Evolutionary conservation across 371 early-diverging fungal species (phyloP), one percentile per base, ranked within the genome.

Genomic region (Thermomucor indicae-seudaticae): DNA sequence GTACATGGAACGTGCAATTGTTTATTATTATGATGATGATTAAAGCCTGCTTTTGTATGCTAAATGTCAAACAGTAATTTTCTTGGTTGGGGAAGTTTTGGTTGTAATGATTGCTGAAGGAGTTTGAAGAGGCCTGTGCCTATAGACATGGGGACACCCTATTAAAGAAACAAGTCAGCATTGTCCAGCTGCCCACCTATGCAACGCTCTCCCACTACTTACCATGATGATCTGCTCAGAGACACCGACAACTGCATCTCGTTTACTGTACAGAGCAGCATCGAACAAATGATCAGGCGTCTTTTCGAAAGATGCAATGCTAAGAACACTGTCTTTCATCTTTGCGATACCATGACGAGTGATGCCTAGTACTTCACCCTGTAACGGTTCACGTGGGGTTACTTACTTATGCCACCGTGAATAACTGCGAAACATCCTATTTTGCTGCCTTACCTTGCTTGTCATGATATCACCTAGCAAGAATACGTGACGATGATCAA

Each of bases 271-370:
- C 58, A 96, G 79, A 1, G 99, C 90, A 0, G 99, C 99, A 43
- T 99, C 96, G 65, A 99, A 98, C 61, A 99, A 75, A 62, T 98
- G 98, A 62, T 99, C 99, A 0, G 96, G 93, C 1, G 99, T 99
- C 81, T 97, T 97, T 75, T 99, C 99, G 70, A 99, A 99, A 30
- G 97, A 96, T 1, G 99, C 99, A 60, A 98, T 81, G 96, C 98
- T 99, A 54, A 99, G 86, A n/a, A 98, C 99, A 61, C 92, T 90
- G 65, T 95, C 95, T 65, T 93, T 95, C 97, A 98, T 98, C 81
- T 97, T 97, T 51, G 95, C 89, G 50, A 99, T 94, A 70, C 99
- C 99, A 75, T 95, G 96, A 29, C 99, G 92, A 20, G 99, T 99
- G 53, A 99, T 98, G 58, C 99, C 99, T 22, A 98, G 73, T 3